Evolutionary conservation across 768 basidiomycete species (phyloP).

Genomic region (Suillus spraguei): DNA sequence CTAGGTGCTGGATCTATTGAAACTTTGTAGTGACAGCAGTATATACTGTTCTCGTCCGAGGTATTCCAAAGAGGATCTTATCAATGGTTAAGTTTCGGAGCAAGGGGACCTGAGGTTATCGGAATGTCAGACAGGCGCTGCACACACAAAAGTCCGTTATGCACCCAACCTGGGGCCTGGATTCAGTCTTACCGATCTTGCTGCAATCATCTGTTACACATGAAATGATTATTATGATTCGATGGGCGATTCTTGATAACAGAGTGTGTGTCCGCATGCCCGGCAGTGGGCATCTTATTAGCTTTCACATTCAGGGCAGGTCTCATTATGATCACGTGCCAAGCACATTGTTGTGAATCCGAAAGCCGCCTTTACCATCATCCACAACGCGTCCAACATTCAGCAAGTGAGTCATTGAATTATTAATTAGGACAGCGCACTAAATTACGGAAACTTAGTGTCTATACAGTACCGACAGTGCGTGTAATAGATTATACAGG

Average conservation of each 20-base stretch:
- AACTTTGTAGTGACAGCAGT: background rate
- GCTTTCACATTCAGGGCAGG: constrained; percentile 6
- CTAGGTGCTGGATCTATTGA: background rate
- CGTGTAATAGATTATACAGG: constrained; percentile 18
- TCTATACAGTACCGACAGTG: constrained; percentile 33
- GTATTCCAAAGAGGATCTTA: background rate
- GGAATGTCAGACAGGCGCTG: background rate
- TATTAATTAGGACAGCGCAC: background rate
- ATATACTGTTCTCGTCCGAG: background rate
- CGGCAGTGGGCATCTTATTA: too few relatives aligned
- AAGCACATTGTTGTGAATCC: background rate
- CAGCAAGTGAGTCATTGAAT: constrained; percentile 9
- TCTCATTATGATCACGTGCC: background rate
- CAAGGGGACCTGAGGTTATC: background rate
- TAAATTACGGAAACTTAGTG: constrained; percentile 16
- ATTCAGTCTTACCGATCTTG: constrained; percentile 1
- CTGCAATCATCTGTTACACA: background rate
- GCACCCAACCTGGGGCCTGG: constrained; percentile 1
- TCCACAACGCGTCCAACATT: background rate
- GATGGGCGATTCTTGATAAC: background rate
- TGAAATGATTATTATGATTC: background rate
- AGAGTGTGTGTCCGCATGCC: too few relatives aligned
- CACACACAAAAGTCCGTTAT: background rate
- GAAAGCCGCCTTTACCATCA: background rate
- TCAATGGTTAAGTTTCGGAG: background rate